These are phyloP conservation scores for Neospermospora avenae DNA, from an alignment of 2,329 filamentous ascomycete genomes.

Conservation along the genomic window DNA sequence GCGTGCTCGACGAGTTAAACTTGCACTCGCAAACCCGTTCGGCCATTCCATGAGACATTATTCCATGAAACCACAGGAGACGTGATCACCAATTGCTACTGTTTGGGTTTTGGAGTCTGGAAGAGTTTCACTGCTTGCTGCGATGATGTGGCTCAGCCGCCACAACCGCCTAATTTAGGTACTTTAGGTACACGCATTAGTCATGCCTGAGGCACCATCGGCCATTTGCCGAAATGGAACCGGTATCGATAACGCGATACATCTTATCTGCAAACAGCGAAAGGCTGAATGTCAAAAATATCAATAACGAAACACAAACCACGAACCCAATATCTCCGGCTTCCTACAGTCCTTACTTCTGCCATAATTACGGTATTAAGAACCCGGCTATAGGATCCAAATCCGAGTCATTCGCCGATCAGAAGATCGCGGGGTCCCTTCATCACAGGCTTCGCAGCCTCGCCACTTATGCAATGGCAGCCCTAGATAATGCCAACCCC, in stretches of 20 bases:
- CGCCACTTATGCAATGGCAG: neutral
- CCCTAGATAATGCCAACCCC: conserved; percentile 78
- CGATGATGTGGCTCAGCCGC: neutral
- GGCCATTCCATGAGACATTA: neutral
- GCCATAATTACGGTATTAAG: neutral
- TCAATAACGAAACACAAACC: neutral
- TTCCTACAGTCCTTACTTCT: neutral
- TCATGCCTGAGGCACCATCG: neutral
- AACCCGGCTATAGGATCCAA: neutral
- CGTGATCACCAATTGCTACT: neutral
- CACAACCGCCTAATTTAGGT: neutral
- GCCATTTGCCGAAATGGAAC: neutral
- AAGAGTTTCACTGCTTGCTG: neutral
- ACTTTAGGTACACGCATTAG: too few relatives aligned
- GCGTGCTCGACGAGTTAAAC: too few relatives aligned
- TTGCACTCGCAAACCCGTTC: too few relatives aligned
- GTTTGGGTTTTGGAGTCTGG: neutral
- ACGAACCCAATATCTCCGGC: too few relatives aligned
- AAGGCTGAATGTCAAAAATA: neutral
- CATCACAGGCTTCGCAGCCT: neutral
- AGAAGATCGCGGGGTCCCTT: too few relatives aligned
- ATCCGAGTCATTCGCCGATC: too few relatives aligned
- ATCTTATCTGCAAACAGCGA: neutral
- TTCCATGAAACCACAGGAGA: neutral
- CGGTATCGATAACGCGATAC: neutral